Evolutionary conservation across 345 rosid genomes (phyloP).

Genomic region (Citrus glauca): DNA sequence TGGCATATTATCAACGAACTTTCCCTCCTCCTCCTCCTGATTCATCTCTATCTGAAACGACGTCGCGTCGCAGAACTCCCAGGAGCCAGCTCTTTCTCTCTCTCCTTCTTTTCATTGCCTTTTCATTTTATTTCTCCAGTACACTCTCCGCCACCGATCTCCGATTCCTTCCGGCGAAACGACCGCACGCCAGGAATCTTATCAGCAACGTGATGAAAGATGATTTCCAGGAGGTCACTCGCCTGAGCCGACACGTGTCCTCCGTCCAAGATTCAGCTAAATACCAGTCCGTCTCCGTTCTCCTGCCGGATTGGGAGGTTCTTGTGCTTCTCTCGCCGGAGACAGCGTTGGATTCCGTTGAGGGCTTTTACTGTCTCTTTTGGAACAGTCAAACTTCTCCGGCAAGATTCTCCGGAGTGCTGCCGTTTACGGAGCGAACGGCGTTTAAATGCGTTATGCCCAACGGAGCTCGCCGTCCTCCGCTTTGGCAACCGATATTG

Average conservation of each 20-base stretch:
- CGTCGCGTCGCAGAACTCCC: neutral
- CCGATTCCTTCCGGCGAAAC: neutral
- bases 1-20: neutral
- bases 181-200: neutral
- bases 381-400: conserved; percentile 46
- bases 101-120: neutral
- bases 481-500: conserved; percentile 50
- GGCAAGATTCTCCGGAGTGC: conserved; percentile 45
- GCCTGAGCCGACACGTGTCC: neutral
- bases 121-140: neutral
- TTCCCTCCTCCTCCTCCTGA: neutral
- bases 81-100: neutral
- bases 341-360: neutral
- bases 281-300: conserved; percentile 39
- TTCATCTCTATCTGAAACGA: neutral
- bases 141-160: neutral
- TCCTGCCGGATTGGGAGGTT: conserved; percentile 77
- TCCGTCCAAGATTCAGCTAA: neutral
- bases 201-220: neutral
- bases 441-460: conserved; percentile 66
- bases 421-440: conserved; percentile 48
- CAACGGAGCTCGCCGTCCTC: conserved; percentile 33
- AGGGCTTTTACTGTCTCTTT: conserved; percentile 45
- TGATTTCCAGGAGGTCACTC: neutral
- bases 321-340: conserved; percentile 42